A percentile compares a stretch with the other conserved stretches of the same genome.
Conservation (phyloP, 805 yeast species). For the Pichia exigua region DNA sequence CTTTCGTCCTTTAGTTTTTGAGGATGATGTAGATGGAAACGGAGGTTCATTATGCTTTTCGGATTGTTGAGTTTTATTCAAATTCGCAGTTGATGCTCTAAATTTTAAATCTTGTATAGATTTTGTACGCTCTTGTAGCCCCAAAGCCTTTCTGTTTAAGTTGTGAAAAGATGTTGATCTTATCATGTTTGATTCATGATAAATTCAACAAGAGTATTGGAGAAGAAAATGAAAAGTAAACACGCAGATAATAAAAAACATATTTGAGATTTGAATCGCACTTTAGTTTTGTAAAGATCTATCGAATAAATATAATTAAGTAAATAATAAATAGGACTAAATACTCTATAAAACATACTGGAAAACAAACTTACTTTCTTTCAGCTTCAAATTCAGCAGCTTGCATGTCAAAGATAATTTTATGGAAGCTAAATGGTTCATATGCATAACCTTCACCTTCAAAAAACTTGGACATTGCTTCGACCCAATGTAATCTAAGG, state of each 20-base stretch:
- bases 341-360: background rate
- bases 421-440: conserved; percentile 50
- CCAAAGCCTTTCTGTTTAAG: background rate
- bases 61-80: background rate
- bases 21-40: conserved; percentile 1
- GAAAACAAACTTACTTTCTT: background rate
- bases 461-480: conserved; percentile 72
- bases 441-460: conserved; percentile 69
- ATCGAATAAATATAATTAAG: background rate
- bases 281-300: background rate
- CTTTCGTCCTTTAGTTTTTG: conserved; percentile 30
- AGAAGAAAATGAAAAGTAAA: background rate
- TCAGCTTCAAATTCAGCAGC: conserved; percentile 8
- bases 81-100: background rate
- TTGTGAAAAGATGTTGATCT: conserved; percentile 1
- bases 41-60: background rate
- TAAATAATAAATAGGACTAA: background rate
- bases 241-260: background rate
- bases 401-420: conserved; percentile 17
- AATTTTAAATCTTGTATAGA: conserved; percentile 4
- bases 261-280: background rate
- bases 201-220: no score
- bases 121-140: background rate
- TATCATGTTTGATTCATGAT: no score
- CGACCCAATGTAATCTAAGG: conserved; percentile 75